Conservation (phyloP, 148 eudicot genomes). For the Agrostemma githago region DNA sequence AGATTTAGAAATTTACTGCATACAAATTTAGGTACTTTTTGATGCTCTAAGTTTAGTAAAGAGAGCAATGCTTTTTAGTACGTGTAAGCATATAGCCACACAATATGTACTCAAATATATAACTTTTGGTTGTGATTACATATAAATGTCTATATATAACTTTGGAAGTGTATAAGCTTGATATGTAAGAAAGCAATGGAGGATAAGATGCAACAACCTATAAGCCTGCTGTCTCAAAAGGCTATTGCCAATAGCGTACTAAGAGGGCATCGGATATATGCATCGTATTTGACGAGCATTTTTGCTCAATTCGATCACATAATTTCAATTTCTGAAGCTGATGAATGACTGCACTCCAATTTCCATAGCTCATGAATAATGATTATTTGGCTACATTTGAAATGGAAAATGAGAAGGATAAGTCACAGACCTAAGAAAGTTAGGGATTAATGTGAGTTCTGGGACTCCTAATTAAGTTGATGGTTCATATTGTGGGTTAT, state of each 20-base stretch:
- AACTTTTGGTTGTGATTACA: neutral
- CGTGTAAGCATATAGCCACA: neutral
- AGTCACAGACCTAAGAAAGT: neutral
- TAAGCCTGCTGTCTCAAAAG: neutral
- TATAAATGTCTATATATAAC: neutral
- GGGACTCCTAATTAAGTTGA: neutral
- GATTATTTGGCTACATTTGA: neutral
- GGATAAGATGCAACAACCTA: neutral
- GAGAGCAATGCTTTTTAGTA: neutral
- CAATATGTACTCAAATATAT: neutral
- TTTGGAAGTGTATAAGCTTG: neutral
- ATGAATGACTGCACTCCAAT: neutral
- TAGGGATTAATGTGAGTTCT: neutral
- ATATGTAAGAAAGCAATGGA: neutral
- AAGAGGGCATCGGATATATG: neutral
- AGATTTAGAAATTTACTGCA: neutral
- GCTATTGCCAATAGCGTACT: neutral
- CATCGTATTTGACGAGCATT: neutral
- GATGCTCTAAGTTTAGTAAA: neutral
- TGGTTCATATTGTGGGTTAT: neutral
- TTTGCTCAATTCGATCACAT: neutral
- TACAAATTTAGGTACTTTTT: neutral
- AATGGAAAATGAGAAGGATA: neutral
- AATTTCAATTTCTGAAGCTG: neutral
- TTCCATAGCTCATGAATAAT: no score